phyloP scores from a whole-genome alignment of 257 asterid genomes.

The Lavandula angustifolia region DNA sequence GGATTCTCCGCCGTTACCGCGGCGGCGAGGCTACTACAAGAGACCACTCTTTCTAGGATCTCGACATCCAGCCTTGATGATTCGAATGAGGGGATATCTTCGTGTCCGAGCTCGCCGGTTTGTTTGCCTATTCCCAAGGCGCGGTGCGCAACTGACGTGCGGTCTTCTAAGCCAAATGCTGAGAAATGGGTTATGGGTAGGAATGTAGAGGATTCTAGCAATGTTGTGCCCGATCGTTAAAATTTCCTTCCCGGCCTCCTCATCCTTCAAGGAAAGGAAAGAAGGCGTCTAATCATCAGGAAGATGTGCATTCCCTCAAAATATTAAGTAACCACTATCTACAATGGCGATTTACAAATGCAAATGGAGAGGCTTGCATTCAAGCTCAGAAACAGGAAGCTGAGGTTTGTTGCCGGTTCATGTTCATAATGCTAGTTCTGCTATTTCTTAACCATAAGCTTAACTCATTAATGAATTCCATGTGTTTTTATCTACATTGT shows the following conservation, averaged over 20 bases:
- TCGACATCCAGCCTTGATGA: slow-evolving; percentile 41
- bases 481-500: background rate
- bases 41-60: slow-evolving; percentile 54
- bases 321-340: slow-evolving; percentile 56
- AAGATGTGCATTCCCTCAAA: slow-evolving; percentile 68
- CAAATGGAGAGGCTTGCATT: slow-evolving; percentile 62
- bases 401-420: slow-evolving; percentile 50
- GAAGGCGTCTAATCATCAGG: slow-evolving; percentile 47
- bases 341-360: slow-evolving; percentile 72
- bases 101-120: slow-evolving; percentile 64
- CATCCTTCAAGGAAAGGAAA: slow-evolving; percentile 64
- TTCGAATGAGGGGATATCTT: slow-evolving; percentile 42
- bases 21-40: slow-evolving; percentile 72
- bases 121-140: slow-evolving; percentile 34
- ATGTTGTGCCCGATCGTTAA: slow-evolving; percentile 55
- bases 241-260: slow-evolving; percentile 67
- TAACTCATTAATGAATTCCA: background rate
- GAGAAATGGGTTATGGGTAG: slow-evolving; percentile 55
- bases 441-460: no score
- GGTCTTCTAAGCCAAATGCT: slow-evolving; percentile 59
- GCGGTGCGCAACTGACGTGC: slow-evolving; percentile 39
- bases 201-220: slow-evolving; percentile 33
- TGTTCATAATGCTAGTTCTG: background rate
- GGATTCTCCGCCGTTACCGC: slow-evolving; percentile 48
- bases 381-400: slow-evolving; percentile 50